These are phyloP conservation scores for Seiridium cupressi DNA, from an alignment of 2,329 filamentous ascomycete genomes.

Conservation along the genomic window DNA sequence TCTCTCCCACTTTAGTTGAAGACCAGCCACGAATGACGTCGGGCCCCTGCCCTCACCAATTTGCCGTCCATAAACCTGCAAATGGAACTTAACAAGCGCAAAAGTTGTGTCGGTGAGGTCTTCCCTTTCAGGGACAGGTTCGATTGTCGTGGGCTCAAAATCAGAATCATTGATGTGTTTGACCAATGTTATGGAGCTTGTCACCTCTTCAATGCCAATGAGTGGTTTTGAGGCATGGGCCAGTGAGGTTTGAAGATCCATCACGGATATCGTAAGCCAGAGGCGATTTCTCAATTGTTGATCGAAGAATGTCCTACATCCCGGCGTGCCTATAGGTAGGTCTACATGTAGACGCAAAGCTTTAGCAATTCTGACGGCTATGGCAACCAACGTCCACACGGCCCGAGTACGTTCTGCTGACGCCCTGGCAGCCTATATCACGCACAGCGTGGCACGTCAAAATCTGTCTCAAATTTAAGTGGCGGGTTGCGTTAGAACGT, in stretches of 20 bases:
- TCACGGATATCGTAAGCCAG: conserved; percentile 21
- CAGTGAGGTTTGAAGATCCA: conserved; percentile 20
- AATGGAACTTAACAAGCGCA: conserved; percentile 23
- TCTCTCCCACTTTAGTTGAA: conserved; percentile 7
- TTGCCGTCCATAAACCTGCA: conserved; percentile 17
- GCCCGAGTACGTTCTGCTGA: conserved; percentile 22
- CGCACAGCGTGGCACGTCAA: background rate
- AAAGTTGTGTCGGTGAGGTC: conserved; percentile 27
- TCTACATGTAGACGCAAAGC: conserved; percentile 18
- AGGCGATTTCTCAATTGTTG: conserved; percentile 18
- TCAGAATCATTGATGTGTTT: conserved; percentile 23
- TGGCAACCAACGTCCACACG: conserved; percentile 26
- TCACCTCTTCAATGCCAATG: conserved; percentile 14
- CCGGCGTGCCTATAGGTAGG: background rate
- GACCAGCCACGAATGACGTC: background rate
- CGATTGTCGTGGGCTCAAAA: conserved; percentile 17
- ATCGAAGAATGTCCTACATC: conserved; percentile 15
- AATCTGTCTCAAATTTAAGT: background rate
- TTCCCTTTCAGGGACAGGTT: conserved; percentile 12
- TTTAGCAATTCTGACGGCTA: conserved; percentile 26
- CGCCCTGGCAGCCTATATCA: conserved; percentile 12
- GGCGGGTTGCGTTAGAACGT: background rate
- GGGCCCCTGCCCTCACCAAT: conserved; percentile 12
- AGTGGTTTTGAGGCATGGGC: conserved; percentile 18
- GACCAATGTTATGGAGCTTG: conserved; percentile 7